Conservation (phyloP, 257 asterid genomes). For the Primulina huaijiensis region DNA sequence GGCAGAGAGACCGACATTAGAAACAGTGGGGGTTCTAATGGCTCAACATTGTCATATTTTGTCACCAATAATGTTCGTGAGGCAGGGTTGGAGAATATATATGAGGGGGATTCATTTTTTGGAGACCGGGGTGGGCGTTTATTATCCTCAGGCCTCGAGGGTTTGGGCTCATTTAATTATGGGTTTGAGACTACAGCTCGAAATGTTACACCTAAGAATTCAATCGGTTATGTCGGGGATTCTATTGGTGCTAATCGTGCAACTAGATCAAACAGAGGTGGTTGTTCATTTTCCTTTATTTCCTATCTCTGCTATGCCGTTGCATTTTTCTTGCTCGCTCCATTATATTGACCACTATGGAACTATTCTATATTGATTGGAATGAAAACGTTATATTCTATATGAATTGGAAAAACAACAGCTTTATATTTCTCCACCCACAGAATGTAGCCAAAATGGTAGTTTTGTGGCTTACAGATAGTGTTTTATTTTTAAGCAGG, state of each 20-base stretch:
- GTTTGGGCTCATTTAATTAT: slow-evolving; percentile 43
- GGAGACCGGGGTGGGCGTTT: slow-evolving; percentile 50
- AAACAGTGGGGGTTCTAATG: slow-evolving; percentile 39
- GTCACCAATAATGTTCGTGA: slow-evolving; percentile 39
- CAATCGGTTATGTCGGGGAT: slow-evolving; percentile 54
- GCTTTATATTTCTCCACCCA: too few species aligned
- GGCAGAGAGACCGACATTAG: slow-evolving; percentile 44
- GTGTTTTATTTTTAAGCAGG: slow-evolving; percentile 39
- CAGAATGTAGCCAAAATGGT: not conserved
- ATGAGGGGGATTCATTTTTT: slow-evolving; percentile 39
- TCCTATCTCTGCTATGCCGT: not conserved
- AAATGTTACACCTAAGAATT: slow-evolving; percentile 42
- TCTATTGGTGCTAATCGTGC: slow-evolving; percentile 48
- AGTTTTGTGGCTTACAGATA: slow-evolving; percentile 3
- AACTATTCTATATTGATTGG: not conserved
- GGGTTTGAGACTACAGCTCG: slow-evolving; percentile 46
- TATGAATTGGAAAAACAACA: not conserved
- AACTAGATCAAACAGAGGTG: slow-evolving; percentile 74
- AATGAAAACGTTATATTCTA: not conserved
- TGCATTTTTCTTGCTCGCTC: not conserved
- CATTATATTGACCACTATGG: not conserved
- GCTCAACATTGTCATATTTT: slow-evolving; percentile 38
- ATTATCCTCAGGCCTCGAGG: slow-evolving; percentile 50
- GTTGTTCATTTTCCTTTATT: not conserved
- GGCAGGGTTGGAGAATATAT: slow-evolving; percentile 40